phyloP scores from a whole-genome alignment of 2,329 filamentous ascomycete genomes.

The Arthrobotrys pseudoclavata region DNA sequence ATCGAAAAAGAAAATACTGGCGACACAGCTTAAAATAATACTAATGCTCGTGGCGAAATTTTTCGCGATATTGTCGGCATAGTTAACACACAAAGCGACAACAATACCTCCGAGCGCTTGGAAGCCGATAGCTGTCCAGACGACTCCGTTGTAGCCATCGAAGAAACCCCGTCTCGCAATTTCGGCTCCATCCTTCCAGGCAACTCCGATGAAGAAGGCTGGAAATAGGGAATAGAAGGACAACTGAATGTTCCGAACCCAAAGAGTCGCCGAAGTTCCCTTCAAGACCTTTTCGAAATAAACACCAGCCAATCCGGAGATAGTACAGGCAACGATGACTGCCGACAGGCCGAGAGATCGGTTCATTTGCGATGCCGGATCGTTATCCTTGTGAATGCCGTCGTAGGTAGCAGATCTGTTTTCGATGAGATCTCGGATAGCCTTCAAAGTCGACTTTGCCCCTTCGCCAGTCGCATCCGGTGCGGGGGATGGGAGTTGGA shows the following conservation, averaged over 20 bases:
- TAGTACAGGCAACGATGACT: constrained; percentile 80
- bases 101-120: constrained; percentile 88
- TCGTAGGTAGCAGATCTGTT: constrained; percentile 67
- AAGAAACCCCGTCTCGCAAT: constrained; percentile 91
- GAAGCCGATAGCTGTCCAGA: constrained; percentile 85
- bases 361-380: constrained; percentile 75
- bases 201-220: constrained; percentile 84
- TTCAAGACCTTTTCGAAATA: constrained; percentile 94
- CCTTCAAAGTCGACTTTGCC: constrained; percentile 82
- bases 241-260: constrained; percentile 94
- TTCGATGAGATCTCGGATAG: constrained; percentile 77
- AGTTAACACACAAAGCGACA: constrained; percentile 84
- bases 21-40: constrained; percentile 86
- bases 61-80: constrained; percentile 90
- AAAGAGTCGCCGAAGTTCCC: constrained; percentile 85
- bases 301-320: constrained; percentile 87
- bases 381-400: constrained; percentile 70
- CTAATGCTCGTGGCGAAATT: constrained; percentile 94
- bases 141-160: constrained; percentile 90
- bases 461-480: constrained; percentile 70
- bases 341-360: constrained; percentile 82
- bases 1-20: constrained; percentile 87
- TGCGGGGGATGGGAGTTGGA: constrained; percentile 78
- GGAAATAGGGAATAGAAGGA: constrained; percentile 95
- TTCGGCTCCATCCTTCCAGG: constrained; percentile 86